Base-by-base conservation (phyloP, 345 rosid genomes). In the Barbarea vulgaris region DNA sequence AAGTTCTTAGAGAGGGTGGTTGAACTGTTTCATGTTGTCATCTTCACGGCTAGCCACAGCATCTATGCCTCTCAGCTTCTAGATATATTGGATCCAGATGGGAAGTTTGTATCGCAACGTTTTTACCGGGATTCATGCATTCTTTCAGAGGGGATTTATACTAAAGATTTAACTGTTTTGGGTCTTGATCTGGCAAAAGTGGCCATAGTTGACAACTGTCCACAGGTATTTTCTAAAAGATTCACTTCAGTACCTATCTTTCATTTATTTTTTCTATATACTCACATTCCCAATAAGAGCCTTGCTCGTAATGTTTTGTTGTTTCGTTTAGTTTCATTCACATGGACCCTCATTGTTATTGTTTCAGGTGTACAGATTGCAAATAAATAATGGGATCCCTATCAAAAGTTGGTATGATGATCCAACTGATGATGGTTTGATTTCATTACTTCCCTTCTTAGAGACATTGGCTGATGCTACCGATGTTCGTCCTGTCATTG, bases 351-450 rank as follows among this genome's bases (percentile, higher is more conserved):
- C 39, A 31, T 60, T 34, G 34, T 19, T 60, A 7, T 61, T 34
- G 44, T 84, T 87, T 72, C 89, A 89, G 93, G 92, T 87, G 44
- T 89, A 84, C 84, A 84, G 87, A 83, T 79, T 90, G 82, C 97
- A 92, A 80, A 81, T 88, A 62, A 84, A 86, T 79, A 92, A 92
- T 48, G 97, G 91, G 74, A 92, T 89, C 68, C 97, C 97, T 33
- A 92, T 92, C 41, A 81, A 83, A 85, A 91, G 97, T 81, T 89
- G 96, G 97, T 89, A 83, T 64, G 84, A 82, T 77, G 97, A 91
- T 79, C 90, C 93, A 67, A 83, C 85, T 25, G 97, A 91, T 83
- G 72, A 82, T 60, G 88, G 87, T 30, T 67, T 91, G 69, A 72
- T 91, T 53, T 59, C 89, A 7, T 77, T 89, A 54, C 90, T 89